Percentiles rank a stretch among this genome's conserved stretches.
phyloP scores from a whole-genome alignment of 2,329 filamentous ascomycete genomes.

The Aspergillus sp. region DNA sequence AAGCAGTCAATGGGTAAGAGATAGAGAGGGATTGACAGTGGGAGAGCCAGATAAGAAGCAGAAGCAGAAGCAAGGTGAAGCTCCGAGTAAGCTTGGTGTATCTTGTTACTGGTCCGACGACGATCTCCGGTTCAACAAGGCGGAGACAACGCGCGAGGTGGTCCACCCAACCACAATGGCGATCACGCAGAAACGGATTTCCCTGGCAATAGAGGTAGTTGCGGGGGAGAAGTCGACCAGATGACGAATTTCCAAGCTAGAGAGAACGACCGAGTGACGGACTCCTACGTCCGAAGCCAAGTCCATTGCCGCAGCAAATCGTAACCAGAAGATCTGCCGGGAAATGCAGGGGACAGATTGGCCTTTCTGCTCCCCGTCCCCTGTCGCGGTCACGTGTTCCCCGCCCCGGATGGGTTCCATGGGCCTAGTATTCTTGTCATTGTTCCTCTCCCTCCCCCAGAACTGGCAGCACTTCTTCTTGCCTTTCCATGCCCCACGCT shows the following conservation, averaged over 20 bases:
- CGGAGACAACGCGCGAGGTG: conserved; percentile 41
- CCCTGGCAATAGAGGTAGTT: conserved; percentile 51
- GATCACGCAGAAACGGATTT: conserved; percentile 54
- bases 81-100: background rate
- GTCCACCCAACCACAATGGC: conserved; percentile 53
- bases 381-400: conserved; percentile 20
- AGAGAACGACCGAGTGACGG: conserved; percentile 49
- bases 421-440: background rate
- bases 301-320: conserved; percentile 32
- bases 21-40: background rate
- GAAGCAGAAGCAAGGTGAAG: background rate
- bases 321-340: background rate
- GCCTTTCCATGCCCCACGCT: background rate
- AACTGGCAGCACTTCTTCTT: background rate
- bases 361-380: conserved; percentile 13
- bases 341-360: conserved; percentile 19
- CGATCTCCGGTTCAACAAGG: conserved; percentile 30
- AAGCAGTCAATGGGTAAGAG: background rate
- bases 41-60: background rate
- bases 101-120: conserved; percentile 22
- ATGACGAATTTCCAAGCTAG: conserved; percentile 51
- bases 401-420: conserved; percentile 19
- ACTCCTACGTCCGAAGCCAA: conserved; percentile 45
- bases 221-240: conserved; percentile 55
- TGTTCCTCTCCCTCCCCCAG: background rate